Evolutionary conservation across 2,329 filamentous ascomycete genomes (phyloP).

Genomic region (Fusarium begoniae): DNA sequence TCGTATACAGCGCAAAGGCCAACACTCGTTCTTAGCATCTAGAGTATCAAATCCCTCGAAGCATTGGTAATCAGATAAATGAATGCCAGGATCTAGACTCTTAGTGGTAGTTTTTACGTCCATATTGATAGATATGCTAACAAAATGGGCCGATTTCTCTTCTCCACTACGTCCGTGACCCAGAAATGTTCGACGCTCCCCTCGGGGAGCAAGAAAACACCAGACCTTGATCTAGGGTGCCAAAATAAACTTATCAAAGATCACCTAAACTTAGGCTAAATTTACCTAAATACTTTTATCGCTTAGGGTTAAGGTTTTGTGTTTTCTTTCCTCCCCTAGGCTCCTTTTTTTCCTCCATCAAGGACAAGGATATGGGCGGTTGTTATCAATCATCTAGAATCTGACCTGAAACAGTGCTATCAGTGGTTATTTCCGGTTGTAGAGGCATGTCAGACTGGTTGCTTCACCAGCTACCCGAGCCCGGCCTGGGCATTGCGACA

Average conservation of each 20-base stretch:
- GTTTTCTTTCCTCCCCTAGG: too few relatives aligned
- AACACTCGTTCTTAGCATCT: not conserved
- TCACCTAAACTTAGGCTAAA: too few relatives aligned
- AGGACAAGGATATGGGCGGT: not conserved
- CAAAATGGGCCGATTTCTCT: conserved; percentile 25
- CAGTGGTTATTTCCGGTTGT: not conserved
- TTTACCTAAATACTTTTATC: too few relatives aligned
- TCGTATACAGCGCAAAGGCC: not conserved
- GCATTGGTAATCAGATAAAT: conserved; percentile 7
- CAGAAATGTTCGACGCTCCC: not conserved
- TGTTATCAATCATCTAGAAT: not conserved
- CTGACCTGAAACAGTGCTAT: not conserved
- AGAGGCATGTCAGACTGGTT: not conserved
- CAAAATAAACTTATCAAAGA: too few relatives aligned
- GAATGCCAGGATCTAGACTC: conserved; percentile 8
- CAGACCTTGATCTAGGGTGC: too few relatives aligned
- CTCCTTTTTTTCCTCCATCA: not conserved
- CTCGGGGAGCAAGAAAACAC: too few relatives aligned
- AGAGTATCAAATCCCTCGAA: not conserved
- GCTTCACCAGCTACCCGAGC: rapidly evolving
- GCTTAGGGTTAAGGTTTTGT: too few relatives aligned
- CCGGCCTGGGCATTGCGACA: rapidly evolving
- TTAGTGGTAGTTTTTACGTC: conserved; percentile 5
- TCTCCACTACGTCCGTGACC: conserved; percentile 8
- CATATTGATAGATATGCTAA: conserved; percentile 5